phyloP scores from a whole-genome alignment of 495 filamentous ascomycete species.

The Cladorrhinum samala region DNA sequence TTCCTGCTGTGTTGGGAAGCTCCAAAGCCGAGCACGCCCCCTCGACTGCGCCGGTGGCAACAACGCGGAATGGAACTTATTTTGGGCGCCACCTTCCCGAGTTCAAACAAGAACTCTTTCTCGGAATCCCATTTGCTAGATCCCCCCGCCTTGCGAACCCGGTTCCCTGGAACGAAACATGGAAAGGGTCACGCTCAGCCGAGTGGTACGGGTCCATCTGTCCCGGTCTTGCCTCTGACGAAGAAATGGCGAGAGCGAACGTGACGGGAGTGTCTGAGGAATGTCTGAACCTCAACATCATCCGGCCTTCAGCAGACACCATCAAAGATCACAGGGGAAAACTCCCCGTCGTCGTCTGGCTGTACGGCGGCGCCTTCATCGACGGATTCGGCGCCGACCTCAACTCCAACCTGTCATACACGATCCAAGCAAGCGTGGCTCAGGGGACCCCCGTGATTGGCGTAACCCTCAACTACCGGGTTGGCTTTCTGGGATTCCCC shows the following conservation, averaged over 20 bases:
- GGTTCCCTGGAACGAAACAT: slow-evolving; percentile 26
- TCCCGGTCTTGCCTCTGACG: slow-evolving; percentile 28
- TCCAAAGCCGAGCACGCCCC: too few species aligned
- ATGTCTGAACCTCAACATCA: slow-evolving; percentile 38
- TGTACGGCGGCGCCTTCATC: slow-evolving; percentile 36
- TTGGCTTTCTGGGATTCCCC: slow-evolving; percentile 19
- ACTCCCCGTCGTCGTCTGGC: slow-evolving; percentile 36
- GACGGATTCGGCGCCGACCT: slow-evolving; percentile 10
- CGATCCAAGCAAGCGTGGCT: slow-evolving; percentile 16
- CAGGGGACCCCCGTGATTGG: slow-evolving; percentile 30
- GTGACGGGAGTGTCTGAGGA: slow-evolving; percentile 18
- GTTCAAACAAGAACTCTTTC: slow-evolving; percentile 29
- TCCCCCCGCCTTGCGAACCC: slow-evolving; percentile 36
- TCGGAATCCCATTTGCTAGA: slow-evolving; percentile 36
- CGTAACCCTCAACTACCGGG: slow-evolving; percentile 26
- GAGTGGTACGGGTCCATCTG: slow-evolving; percentile 24
- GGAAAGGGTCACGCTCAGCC: slow-evolving; percentile 32
- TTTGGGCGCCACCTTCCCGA: background rate
- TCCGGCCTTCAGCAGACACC: slow-evolving; percentile 23
- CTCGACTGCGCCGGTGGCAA: too few species aligned
- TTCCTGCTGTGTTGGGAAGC: background rate
- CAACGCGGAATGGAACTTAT: background rate
- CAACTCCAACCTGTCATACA: slow-evolving; percentile 12
- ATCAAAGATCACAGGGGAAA: slow-evolving; percentile 23
- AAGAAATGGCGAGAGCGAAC: slow-evolving; percentile 22